phyloP scores from a whole-genome alignment of 495 filamentous ascomycete species.

The Xylaria grammica region DNA sequence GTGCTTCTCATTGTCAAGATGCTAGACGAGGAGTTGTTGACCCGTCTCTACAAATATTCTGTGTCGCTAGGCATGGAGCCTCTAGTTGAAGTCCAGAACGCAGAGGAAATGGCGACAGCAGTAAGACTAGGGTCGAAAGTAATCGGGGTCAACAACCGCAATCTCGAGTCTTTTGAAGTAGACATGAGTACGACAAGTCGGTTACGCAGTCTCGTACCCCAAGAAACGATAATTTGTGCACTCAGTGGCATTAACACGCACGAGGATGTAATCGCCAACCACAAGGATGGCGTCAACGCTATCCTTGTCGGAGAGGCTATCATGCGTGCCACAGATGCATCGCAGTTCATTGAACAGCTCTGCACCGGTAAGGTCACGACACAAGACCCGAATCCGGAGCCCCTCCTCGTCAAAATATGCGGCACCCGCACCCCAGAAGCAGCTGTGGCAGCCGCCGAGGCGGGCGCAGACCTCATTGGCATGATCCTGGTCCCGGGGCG shows the following conservation, averaged over 20 bases:
- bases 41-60: slow-evolving; percentile 84
- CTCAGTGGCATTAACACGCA: slow-evolving; percentile 92
- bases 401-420: slow-evolving; percentile 88
- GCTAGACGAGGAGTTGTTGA: slow-evolving; percentile 78
- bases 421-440: slow-evolving; percentile 87
- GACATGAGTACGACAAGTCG: slow-evolving; percentile 93
- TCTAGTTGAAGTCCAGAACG: slow-evolving; percentile 93
- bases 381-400: slow-evolving; percentile 33
- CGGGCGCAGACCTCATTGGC: slow-evolving; percentile 89
- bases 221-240: slow-evolving; percentile 89
- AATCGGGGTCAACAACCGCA: slow-evolving; percentile 97
- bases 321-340: slow-evolving; percentile 86
- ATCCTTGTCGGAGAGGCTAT: slow-evolving; percentile 94
- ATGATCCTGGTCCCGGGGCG: slow-evolving; percentile 88
- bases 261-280: slow-evolving; percentile 88
- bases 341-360: slow-evolving; percentile 77
- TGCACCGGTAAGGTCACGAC: slow-evolving; percentile 62
- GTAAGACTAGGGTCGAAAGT: slow-evolving; percentile 88
- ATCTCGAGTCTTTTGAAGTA: slow-evolving; percentile 94
- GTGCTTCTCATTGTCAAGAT: slow-evolving; percentile 98
- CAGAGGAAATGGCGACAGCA: slow-evolving; percentile 88
- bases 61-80: slow-evolving; percentile 95
- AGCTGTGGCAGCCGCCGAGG: slow-evolving; percentile 78
- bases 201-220: slow-evolving; percentile 81
- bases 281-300: slow-evolving; percentile 86